Conservation (phyloP, 176 grass and related monocot species). For the Luzula sylvatica region DNA sequence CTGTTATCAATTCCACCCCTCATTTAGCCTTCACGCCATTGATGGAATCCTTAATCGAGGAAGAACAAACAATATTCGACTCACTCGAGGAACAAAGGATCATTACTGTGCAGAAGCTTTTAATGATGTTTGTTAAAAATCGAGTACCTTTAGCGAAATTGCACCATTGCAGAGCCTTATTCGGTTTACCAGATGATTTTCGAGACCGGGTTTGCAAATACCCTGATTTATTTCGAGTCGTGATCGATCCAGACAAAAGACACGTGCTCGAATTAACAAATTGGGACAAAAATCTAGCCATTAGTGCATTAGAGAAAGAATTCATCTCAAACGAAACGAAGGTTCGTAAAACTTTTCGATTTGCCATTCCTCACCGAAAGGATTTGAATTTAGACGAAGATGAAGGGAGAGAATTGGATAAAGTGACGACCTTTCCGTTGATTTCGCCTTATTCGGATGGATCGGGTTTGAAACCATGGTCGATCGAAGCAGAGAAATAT, state of each 20-base stretch:
- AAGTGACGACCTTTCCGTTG: conserved; percentile 58
- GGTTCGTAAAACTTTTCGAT: conserved; percentile 44
- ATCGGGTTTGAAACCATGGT: conserved; percentile 49
- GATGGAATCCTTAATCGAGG: conserved; percentile 50
- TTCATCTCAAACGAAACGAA: conserved; percentile 51
- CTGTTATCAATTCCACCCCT: conserved; percentile 35
- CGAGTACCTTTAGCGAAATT: conserved; percentile 63
- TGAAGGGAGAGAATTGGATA: conserved; percentile 41
- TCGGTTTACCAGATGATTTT: conserved; percentile 75
- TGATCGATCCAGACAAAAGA: conserved; percentile 52
- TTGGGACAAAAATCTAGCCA: conserved; percentile 63
- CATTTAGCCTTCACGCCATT: conserved; percentile 47
- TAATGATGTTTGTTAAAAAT: conserved; percentile 59
- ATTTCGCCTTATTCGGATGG: conserved; percentile 66
- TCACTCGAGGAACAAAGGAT: conserved; percentile 29
- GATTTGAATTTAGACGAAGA: conserved; percentile 43
- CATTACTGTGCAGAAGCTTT: conserved; percentile 56
- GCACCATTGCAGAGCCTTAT: conserved; percentile 59
- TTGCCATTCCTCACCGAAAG: conserved; percentile 45
- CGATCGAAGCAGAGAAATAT: conserved; percentile 69
- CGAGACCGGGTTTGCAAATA: conserved; percentile 56
- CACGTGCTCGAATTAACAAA: conserved; percentile 64
- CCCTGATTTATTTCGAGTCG: conserved; percentile 56
- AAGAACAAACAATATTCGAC: conserved; percentile 51
- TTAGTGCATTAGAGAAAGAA: conserved; percentile 67